phyloP scores from a whole-genome alignment of 305 asterid species.

The Fraxinus paxiana region DNA sequence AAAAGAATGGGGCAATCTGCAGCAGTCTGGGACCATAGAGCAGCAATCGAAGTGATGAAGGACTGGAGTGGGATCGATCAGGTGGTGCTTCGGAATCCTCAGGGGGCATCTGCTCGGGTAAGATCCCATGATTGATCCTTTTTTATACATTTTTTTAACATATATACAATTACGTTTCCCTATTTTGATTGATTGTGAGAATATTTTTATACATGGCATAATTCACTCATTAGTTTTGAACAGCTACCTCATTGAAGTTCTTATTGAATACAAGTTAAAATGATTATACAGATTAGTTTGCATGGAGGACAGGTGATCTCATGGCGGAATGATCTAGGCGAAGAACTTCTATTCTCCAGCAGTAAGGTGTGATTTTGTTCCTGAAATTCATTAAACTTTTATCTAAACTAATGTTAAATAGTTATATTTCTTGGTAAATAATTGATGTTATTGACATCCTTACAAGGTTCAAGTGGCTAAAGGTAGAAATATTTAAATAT shows the following conservation, averaged over 20 bases:
- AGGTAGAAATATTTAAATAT: background rate
- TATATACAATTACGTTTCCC: background rate
- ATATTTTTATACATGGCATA: background rate
- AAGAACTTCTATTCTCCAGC: conserved; percentile 87
- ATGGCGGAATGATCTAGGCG: conserved; percentile 91
- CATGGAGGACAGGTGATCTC: conserved; percentile 91
- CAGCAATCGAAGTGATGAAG: conserved; percentile 61
- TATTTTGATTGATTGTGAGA: background rate
- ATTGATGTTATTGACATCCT: background rate
- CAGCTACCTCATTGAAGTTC: conserved; percentile 11
- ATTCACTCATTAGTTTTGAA: conserved; percentile 16
- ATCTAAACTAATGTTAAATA: background rate
- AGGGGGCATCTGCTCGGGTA: conserved; percentile 84
- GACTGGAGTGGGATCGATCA: conserved; percentile 92
- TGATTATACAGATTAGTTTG: conserved; percentile 66
- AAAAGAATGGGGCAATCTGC: conserved; percentile 73
- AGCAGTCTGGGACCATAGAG: conserved; percentile 73
- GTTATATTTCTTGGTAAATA: background rate
- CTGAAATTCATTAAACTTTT: background rate
- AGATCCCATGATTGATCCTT: conserved; percentile 30
- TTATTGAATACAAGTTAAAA: conserved; percentile 12
- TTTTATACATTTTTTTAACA: background rate
- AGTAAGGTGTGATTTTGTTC: conserved; percentile 60
- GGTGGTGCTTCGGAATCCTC: conserved; percentile 73
- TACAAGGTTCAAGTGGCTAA: background rate